These are phyloP conservation scores for Eucalyptus marginata DNA, from an alignment of 345 rosid genomes.

Conservation along the genomic window DNA sequence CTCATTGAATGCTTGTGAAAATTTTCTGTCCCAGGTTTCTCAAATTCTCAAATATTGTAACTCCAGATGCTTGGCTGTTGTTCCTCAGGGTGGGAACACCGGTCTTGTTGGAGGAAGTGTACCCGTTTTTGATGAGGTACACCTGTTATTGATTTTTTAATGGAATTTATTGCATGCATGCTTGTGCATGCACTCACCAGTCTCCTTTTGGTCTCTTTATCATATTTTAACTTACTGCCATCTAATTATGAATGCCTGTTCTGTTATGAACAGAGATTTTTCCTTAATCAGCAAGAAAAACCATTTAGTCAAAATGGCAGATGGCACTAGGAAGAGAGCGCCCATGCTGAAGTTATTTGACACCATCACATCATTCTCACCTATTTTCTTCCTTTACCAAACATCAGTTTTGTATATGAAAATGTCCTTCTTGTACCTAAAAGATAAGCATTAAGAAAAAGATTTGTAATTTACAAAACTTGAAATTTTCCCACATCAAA, in stretches of 20 bases:
- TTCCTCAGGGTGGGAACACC: conserved; percentile 98
- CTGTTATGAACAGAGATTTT: not conserved
- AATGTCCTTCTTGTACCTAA: not conserved
- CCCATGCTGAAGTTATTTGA: not conserved
- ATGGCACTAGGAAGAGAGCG: not conserved
- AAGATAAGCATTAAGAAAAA: not conserved
- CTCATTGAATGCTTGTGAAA: not conserved
- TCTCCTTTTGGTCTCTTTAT: not conserved
- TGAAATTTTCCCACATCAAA: not conserved
- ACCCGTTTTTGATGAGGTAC: conserved; percentile 93
- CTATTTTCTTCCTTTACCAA: not conserved
- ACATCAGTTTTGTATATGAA: not conserved
- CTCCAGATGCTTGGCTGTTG: conserved; percentile 77
- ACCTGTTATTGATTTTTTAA: not conserved
- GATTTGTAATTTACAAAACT: not conserved
- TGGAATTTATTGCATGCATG: not conserved
- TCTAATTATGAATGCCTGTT: not conserved
- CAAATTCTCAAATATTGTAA: conserved; percentile 69
- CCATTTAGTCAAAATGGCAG: not conserved
- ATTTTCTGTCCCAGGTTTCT: conserved; percentile 50
- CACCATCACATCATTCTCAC: not conserved
- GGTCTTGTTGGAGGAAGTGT: conserved; percentile 99
- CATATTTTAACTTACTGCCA: not conserved
- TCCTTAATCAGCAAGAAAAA: not conserved
- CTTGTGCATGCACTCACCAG: not conserved